Evolutionary conservation across 345 rosid species (phyloP), one percentile per base, ranked within the genome.

Genomic region (Adansonia digitata): DNA sequence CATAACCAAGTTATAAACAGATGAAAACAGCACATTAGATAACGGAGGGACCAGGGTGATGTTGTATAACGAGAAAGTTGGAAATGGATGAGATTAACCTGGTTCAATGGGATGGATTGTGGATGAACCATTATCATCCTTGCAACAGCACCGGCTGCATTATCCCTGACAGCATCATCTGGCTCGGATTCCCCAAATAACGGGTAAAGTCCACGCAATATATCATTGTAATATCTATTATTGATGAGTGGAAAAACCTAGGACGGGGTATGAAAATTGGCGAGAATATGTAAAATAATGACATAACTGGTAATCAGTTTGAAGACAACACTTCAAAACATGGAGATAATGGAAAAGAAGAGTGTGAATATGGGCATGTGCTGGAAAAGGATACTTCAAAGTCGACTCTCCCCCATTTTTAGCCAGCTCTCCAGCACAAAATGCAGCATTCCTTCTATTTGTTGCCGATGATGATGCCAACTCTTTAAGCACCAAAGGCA

Each of bases 91-190:
- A 78, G 67, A 76, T 66, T 67, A 74, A 95, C 98, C 92, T 96
- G 97, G 80, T 87, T 90, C 81, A 96, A 84, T 48, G 99, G 99
- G 69, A 96, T 81, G 62, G 90, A 79, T 72, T 93, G 91, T 2
- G 98, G 97, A 69, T 96, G 87, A 78, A 84, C 91, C 88, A 89
- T 82, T 85, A 96, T 92, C 99, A 96, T 93, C 86, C 98, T 92
- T 76, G 99, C 98, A 62, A 91, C 87, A 20, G 98, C 99, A 86
- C 99, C 99, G 46, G 98, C 97, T 61, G 98, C 98, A 82, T 96
- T 96, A 83, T 96, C 99, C 80, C 97, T 83, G 60, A 96, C 99
- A 14, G 92, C 99, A 84, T 83, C 86, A 83, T 96, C 98, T 52
- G 94, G 93, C 80, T 96, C 99, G 51, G 95, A 83, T 26, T 93